Evolutionary conservation across 2,329 filamentous ascomycete species (phyloP).

Genomic region (Stemphylium beticola): DNA sequence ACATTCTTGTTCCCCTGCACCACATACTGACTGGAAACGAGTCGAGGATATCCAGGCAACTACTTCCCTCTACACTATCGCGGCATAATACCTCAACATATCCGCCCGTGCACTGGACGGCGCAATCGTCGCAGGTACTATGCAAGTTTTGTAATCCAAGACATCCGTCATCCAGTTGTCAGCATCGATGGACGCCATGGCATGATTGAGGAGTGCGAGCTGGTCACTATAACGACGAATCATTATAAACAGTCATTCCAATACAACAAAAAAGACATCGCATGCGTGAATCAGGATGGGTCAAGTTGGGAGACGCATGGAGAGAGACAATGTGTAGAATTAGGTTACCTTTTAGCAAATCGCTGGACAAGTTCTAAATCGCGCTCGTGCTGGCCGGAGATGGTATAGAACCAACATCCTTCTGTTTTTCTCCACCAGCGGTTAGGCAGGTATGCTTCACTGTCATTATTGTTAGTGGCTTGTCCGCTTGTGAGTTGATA

Average conservation of each 20-base stretch:
- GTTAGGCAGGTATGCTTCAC: conserved; percentile 62
- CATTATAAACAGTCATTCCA: background rate
- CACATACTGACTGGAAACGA: too few relatives aligned
- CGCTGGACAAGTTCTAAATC: conserved; percentile 46
- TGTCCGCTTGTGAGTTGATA: conserved; percentile 8
- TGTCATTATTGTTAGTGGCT: conserved; percentile 2
- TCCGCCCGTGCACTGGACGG: background rate
- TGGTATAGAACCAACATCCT: conserved; percentile 58
- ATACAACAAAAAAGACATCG: background rate
- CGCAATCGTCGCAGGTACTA: conserved; percentile 1
- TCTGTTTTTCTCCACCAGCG: conserved; percentile 59
- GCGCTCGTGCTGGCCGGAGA: conserved; percentile 46
- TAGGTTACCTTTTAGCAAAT: conserved; percentile 17
- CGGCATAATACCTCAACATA: conserved; percentile 1
- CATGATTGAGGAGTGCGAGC: conserved; percentile 23
- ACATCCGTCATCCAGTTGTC: conserved; percentile 28
- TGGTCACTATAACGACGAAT: conserved; percentile 21
- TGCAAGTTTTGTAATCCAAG: conserved; percentile 23
- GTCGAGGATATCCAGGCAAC: too few relatives aligned
- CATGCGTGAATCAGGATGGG: background rate
- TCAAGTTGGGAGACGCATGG: background rate
- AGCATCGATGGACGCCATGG: conserved; percentile 23
- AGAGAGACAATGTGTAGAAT: background rate
- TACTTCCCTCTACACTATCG: background rate
- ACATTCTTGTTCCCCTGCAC: too few relatives aligned